Base-by-base conservation (phyloP, 345 rosid species). In the Capsella bursapastoris region DNA sequence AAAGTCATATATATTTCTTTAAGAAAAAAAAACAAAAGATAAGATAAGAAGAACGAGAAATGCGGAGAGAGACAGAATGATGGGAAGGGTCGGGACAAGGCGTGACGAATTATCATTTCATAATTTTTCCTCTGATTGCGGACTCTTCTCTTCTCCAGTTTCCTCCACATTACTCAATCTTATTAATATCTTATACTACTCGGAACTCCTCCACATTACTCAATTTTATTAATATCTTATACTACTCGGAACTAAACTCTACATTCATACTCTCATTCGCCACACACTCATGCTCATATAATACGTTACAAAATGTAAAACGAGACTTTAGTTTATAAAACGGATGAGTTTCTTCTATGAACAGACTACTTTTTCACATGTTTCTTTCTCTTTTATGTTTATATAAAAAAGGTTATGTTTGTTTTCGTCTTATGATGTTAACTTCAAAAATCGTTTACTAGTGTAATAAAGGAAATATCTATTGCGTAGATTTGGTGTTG, bases 41-140 rank as follows among this genome's bases (percentile, higher is more conserved):
- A n/a, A 66, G 2, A 51, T 16, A 12, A 52, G 13, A 37, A 14
- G 66, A 66, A 72, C 64, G 81, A 78, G 52, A 68, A 55, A 67
- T 53, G 78, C 60, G 74, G 81, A 61, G 51, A 67, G 65, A 73
- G 78, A 78, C 78, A 78, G 73, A 72, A 73, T 66, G 81, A 72
- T 72, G 74, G 74, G 56, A 62, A 72, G 25, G 47, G 67, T 52
- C 7, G 81, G 45, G 80, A 77, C 76, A 66, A 67, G 69, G 78
- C 73, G 82, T 72, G 70, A 52, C 8, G 57, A 57, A 6, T 64
- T 64, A 77, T 66, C 2, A 78, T 71, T 18, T 43, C 57, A 59
- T 22, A 56, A 34, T 34, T 71, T 22, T 58, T 32, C 81, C 81
- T 78, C 58, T 78, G 68, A 78, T 78, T 78, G 81, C 81, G 81